Conservation (phyloP, 306 rosid genomes). For the Hippophae gyantsensis region DNA sequence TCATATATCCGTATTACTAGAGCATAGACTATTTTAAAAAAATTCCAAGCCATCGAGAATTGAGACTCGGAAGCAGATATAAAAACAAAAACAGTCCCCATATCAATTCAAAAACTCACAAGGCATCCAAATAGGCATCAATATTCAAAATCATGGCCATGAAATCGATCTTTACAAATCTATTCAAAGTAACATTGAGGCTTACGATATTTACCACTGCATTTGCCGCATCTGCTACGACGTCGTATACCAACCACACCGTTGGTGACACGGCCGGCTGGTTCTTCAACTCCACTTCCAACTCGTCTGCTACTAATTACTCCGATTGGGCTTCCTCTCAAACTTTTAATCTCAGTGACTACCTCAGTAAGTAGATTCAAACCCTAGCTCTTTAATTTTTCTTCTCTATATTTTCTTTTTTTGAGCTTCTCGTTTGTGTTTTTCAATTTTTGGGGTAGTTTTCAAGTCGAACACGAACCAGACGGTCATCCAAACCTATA, state of each 20-base stretch:
- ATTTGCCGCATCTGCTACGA: conserved; percentile 6
- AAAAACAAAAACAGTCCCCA: too few species aligned
- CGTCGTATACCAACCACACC: conserved; percentile 58
- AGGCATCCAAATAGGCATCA: too few species aligned
- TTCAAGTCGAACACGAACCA: conserved; percentile 66
- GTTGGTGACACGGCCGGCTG: conserved; percentile 71
- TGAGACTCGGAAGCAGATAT: too few species aligned
- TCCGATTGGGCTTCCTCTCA: conserved; percentile 63
- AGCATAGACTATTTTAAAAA: too few species aligned
- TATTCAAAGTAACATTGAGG: too few species aligned
- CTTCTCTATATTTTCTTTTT: background rate
- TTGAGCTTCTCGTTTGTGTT: background rate
- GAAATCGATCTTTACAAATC: too few species aligned
- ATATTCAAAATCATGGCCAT: background rate
- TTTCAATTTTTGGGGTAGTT: conserved; percentile 24
- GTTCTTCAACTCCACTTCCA: conserved; percentile 61
- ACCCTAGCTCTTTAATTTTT: background rate
- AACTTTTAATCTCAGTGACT: conserved; percentile 77
- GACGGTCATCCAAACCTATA: conserved; percentile 75
- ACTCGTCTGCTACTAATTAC: conserved; percentile 61
- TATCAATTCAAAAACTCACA: too few species aligned
- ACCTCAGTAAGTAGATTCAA: conserved; percentile 41
- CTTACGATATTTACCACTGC: too few species aligned
- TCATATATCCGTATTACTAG: too few species aligned
- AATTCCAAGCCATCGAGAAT: too few species aligned